Evolutionary conservation across 2,329 filamentous ascomycete species (phyloP), one percentile per base, ranked within the genome.

Genomic region (Huntiella bhutanensis): DNA sequence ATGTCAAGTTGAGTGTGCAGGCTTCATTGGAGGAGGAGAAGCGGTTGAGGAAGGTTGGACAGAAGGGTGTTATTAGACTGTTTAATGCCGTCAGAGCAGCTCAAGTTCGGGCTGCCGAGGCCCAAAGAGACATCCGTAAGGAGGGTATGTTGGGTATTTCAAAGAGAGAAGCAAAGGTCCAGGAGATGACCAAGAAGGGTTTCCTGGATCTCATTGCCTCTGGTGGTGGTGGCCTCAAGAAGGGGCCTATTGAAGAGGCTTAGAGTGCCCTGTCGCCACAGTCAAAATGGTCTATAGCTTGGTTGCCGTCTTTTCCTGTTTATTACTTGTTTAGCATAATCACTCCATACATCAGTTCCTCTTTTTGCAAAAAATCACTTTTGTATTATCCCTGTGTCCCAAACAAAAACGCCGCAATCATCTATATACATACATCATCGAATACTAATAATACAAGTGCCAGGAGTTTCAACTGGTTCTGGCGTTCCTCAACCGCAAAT

Each of bases 181-280:
- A 84, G 53, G 87, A 96, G 68, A 91, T 98, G 79, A 93, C 82
- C 60, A 92, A 93, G 66, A 83, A 95, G 65, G 87, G 88, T 0
- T 98, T 96, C 64, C 63, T 98, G 60, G 88, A 96, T 51, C 64
- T 96, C 60, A 94, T 98, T 59, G 73, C 75, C 3, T 72, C 70
- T 2, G 73, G 74, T 15, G 74, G 75, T 8, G 72, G 73, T 1
- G 67, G 65, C 16, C 52, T 75, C 54, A 77, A 75, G 56, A 75
- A 73, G 62, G 68, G 69, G 5, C 68, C 61, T 4, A 57, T 78
- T 45, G 71, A 75, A 56, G 72, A 76, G 59, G 71, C 72, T 28
- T 28, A 28, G 22, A 28, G 7, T 28, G 22, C 22, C 22, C 22
- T 6, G 22, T 28, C 22, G 7, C 7, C 4, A 28, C 22, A 28